Base-by-base conservation (phyloP, 2,329 filamentous ascomycete genomes). In the Penicillium italicum region DNA sequence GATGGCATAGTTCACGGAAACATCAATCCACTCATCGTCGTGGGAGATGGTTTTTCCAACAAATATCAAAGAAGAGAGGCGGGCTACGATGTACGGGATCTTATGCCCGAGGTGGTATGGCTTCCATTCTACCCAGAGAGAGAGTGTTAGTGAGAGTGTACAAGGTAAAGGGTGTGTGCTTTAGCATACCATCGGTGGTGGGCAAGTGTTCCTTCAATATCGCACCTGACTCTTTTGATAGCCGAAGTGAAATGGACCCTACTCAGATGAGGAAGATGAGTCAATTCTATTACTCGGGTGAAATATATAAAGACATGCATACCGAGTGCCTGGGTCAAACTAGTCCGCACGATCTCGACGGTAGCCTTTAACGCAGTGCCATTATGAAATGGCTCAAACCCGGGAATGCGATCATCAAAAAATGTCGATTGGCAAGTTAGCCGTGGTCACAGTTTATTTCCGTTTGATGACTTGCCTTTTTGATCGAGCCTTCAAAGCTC, bases 81-180 rank as follows among this genome's bases (percentile, higher is more conserved):
- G 78, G 7, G 82, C 78, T 11, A 85, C 72, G 4, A 79, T 74
- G 22, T 79, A 74, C 2, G 84, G 72, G 41, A 81, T 72, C 54
- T 83, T 79, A 0, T 78, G 76, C 36, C 82, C 80, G 61, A 83
- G 76, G 60, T 77, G 78, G 48, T 83, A 76, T 0, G 80, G 66
- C 1, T 78, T 82, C 82, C 82, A 85, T 57, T 84, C 81, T 68
- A 31, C 5, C 31, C 59, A 2, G 28, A 59, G 49, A 43, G 34
- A 58, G 22, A 61, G 14, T n/a, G 31, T 62, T 30, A 58, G 20
- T 24, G 43, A 24, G n/a, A 36, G 18, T 33, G 6, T 8, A n/a
- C 18, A 16, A 41, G 22, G n/a, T 2, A n/a, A 38, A 16, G n/a
- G 5, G 26, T 9, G 26, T 16, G 10, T 16, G 10, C 31, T 7